A percentile compares a stretch with the other conserved stretches of the same genome.
phyloP scores from a whole-genome alignment of 2,329 filamentous ascomycete species.

The Aspergillus uvarum region DNA sequence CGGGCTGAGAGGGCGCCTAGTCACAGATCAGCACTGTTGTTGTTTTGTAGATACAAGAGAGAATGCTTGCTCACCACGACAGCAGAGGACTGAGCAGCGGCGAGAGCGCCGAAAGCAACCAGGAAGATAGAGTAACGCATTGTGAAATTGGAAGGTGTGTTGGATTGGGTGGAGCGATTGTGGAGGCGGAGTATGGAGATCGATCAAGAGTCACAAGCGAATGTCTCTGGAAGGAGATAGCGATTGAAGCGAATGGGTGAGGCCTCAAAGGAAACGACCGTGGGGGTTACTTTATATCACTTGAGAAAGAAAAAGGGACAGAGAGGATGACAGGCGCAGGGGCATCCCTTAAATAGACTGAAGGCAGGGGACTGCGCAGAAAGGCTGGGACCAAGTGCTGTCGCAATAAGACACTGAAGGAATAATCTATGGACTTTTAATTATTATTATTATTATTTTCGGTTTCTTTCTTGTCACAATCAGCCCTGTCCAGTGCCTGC shows the following conservation, averaged over 20 bases:
- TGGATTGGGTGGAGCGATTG: conserved; percentile 14
- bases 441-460: too few species aligned
- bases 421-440: conserved; percentile 1
- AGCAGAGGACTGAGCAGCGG: conserved; percentile 37
- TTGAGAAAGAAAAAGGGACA: conserved; percentile 11
- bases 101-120: conserved; percentile 46
- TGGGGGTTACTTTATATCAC: conserved; percentile 19
- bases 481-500: conserved; percentile 14
- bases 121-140: conserved; percentile 51
- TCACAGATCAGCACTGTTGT: not conserved
- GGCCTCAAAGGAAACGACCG: conserved; percentile 9
- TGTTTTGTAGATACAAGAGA: not conserved
- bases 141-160: conserved; percentile 26
- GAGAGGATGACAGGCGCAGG: conserved; percentile 18
- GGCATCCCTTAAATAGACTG: conserved; percentile 20
- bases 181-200: conserved; percentile 8
- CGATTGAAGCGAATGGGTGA: conserved; percentile 5
- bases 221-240: conserved; percentile 4
- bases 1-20: conserved; percentile 36
- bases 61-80: conserved; percentile 21
- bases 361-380: conserved; percentile 11
- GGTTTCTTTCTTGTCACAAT: conserved; percentile 3
- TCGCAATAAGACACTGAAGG: not conserved
- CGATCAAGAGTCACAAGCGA: conserved; percentile 2
- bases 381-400: conserved; percentile 1